phyloP scores from a whole-genome alignment of 371 early-diverging fungal genomes.

The Zopfochytrium polystomum region DNA sequence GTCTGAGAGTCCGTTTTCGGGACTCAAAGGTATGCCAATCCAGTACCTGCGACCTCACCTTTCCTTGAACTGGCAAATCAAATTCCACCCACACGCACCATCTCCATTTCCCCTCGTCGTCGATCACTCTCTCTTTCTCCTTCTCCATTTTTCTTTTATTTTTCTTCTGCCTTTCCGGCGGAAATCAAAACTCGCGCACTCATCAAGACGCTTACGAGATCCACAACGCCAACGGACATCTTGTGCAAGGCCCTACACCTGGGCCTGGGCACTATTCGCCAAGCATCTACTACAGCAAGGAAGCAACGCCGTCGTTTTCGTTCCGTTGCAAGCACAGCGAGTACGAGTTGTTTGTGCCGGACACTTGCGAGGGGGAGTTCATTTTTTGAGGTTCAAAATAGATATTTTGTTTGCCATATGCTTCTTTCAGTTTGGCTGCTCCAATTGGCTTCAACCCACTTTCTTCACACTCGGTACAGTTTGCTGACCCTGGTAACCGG shows the following conservation, averaged over 20 bases:
- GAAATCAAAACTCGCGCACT: neutral
- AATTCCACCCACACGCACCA: no score
- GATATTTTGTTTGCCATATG: no score
- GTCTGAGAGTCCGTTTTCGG: constrained; percentile 26
- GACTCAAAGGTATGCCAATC: constrained; percentile 16
- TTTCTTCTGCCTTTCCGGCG: neutral
- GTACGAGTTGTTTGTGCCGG: constrained; percentile 50
- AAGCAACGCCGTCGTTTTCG: constrained; percentile 42
- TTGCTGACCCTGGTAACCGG: no score
- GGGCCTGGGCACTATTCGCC: constrained; percentile 52
- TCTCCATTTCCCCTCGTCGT: no score
- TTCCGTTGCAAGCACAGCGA: constrained; percentile 52
- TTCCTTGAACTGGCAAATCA: neutral
- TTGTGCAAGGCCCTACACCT: constrained; percentile 39
- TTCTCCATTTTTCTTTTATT: no score
- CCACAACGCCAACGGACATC: constrained; percentile 31
- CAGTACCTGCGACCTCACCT: no score
- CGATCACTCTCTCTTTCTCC: no score
- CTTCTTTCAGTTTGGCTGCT: no score
- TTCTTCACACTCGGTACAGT: no score
- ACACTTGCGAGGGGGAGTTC: constrained; percentile 43
- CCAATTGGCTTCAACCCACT: no score
- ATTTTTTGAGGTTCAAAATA: constrained; percentile 29
- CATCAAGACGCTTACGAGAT: constrained; percentile 31
- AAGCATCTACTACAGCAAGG: constrained; percentile 37